A percentile compares a stretch with the other conserved stretches of the same genome.
Evolutionary conservation across 768 basidiomycete species (phyloP).

Genomic region (Lactifluus rugatus): DNA sequence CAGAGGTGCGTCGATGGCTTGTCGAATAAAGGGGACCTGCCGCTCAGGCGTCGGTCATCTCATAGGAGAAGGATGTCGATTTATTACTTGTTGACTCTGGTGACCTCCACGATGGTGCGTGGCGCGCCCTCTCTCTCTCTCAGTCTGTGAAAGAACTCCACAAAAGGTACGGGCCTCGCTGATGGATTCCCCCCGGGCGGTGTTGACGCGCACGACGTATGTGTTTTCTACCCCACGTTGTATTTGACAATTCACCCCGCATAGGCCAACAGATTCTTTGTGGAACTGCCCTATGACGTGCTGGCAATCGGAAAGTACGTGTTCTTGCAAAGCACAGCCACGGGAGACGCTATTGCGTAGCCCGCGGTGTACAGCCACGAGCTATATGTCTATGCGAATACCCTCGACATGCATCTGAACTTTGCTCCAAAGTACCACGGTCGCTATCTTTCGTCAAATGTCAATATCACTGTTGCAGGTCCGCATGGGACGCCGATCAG

Average conservation of each 20-base stretch:
- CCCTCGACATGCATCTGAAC: slow-evolving; percentile 63
- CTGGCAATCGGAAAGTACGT: slow-evolving; percentile 78
- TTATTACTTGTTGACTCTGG: slow-evolving; percentile 75
- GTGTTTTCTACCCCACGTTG: slow-evolving; percentile 11
- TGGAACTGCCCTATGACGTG: slow-evolving; percentile 68
- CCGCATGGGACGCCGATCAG: slow-evolving; percentile 28
- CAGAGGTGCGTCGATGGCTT: slow-evolving; percentile 33
- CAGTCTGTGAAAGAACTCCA: slow-evolving; percentile 6
- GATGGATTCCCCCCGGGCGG: slow-evolving; percentile 66
- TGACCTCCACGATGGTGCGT: slow-evolving; percentile 60
- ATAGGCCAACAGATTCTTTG: slow-evolving; percentile 68
- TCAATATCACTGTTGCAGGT: slow-evolving; percentile 65
- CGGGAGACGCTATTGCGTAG: not conserved
- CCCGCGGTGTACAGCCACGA: slow-evolving; percentile 49
- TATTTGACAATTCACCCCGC: not conserved
- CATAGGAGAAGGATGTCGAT: slow-evolving; percentile 62
- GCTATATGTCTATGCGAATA: slow-evolving; percentile 59
- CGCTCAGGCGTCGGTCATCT: not conserved
- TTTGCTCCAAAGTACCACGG: slow-evolving; percentile 59
- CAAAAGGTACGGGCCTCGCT: slow-evolving; percentile 59
- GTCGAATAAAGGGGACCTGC: too few relatives aligned
- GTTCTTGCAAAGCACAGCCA: not conserved
- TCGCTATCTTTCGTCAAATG: slow-evolving; percentile 76
- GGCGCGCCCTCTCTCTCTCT: not conserved
- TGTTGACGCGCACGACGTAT: slow-evolving; percentile 62